Conservation (phyloP, 805 yeast genomes). For the Candida xiaguanensis region DNA sequence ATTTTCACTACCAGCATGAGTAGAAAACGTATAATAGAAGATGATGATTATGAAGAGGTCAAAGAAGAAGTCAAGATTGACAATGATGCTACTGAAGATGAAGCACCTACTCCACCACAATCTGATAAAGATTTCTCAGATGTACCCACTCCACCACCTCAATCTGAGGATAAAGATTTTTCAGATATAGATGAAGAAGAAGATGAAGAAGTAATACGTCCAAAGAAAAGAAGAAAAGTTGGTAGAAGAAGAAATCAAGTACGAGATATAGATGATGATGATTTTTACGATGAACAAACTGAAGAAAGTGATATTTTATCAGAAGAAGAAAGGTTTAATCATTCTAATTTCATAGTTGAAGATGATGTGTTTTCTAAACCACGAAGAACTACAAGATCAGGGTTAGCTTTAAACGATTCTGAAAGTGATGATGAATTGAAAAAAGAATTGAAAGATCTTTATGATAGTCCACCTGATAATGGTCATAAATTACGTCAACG, state of each 20-base stretch:
- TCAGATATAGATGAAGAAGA: constrained; percentile 8
- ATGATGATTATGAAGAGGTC: constrained; percentile 4
- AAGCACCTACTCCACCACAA: constrained; percentile 8
- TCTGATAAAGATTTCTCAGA: constrained; percentile 10
- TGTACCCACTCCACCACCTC: constrained; percentile 7
- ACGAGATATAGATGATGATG: constrained; percentile 9
- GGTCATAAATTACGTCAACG: constrained; percentile 46
- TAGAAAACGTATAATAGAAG: constrained; percentile 4
- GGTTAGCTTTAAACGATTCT: constrained; percentile 7
- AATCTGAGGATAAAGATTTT: constrained; percentile 11
- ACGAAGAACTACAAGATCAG: constrained; percentile 18
- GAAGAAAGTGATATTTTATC: constrained; percentile 10
- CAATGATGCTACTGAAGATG: constrained; percentile 16
- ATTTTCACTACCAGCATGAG: constrained; percentile 1
- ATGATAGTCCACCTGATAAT: constrained; percentile 51
- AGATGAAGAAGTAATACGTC: constrained; percentile 8
- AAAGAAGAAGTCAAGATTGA: constrained; percentile 5
- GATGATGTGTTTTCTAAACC: constrained; percentile 7
- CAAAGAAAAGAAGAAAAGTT: background rate
- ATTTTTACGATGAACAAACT: constrained; percentile 17
- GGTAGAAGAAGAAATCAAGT: constrained; percentile 9
- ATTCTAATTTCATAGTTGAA: constrained; percentile 8
- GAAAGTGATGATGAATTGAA: constrained; percentile 40
- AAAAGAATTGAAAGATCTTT: constrained; percentile 64
- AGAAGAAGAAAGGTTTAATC: constrained; percentile 9